Evolutionary conservation across 176 grass and related monocot species (phyloP).

Genomic region (Puccinellia tenuiflora): DNA sequence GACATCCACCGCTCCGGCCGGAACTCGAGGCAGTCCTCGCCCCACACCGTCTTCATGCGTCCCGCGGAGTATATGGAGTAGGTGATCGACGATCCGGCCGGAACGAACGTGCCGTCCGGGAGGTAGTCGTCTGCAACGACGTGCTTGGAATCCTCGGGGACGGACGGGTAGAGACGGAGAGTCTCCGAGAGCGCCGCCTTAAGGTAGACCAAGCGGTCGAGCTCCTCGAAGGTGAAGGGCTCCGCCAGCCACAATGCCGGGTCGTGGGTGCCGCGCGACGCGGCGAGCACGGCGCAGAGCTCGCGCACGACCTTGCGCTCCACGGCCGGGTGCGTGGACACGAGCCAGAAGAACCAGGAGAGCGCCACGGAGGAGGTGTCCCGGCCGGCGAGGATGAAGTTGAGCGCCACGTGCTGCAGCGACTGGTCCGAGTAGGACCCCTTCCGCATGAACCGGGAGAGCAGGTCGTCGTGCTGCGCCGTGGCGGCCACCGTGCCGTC

Average conservation of each 20-base stretch:
- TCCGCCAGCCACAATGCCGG: slow-evolving; percentile 44
- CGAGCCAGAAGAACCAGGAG: slow-evolving; percentile 99
- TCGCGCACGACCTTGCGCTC: slow-evolving; percentile 64
- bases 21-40: slow-evolving; percentile 89
- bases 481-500: background rate
- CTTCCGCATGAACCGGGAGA: slow-evolving; percentile 92
- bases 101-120: slow-evolving; percentile 87
- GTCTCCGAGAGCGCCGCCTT: slow-evolving; percentile 93
- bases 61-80: slow-evolving; percentile 96
- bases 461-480: slow-evolving; percentile 78
- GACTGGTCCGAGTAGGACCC: slow-evolving; percentile 77
- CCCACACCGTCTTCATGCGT: slow-evolving; percentile 85
- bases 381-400: slow-evolving; percentile 95
- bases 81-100: slow-evolving; percentile 77
- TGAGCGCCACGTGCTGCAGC: slow-evolving; percentile 89
- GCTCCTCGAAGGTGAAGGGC: slow-evolving; percentile 82
- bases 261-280: slow-evolving; percentile 45
- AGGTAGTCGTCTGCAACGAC: slow-evolving; percentile 73
- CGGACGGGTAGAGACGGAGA: slow-evolving; percentile 88
- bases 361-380: slow-evolving; percentile 96
- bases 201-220: slow-evolving; percentile 84
- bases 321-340: slow-evolving; percentile 68
- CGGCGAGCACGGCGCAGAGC: slow-evolving; percentile 58
- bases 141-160: slow-evolving; percentile 95
- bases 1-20: slow-evolving; percentile 82